A percentile compares a stretch with the other conserved stretches of the same genome.
phyloP scores from a whole-genome alignment of 2,329 filamentous ascomycete genomes.

The Xylaria digitata region DNA sequence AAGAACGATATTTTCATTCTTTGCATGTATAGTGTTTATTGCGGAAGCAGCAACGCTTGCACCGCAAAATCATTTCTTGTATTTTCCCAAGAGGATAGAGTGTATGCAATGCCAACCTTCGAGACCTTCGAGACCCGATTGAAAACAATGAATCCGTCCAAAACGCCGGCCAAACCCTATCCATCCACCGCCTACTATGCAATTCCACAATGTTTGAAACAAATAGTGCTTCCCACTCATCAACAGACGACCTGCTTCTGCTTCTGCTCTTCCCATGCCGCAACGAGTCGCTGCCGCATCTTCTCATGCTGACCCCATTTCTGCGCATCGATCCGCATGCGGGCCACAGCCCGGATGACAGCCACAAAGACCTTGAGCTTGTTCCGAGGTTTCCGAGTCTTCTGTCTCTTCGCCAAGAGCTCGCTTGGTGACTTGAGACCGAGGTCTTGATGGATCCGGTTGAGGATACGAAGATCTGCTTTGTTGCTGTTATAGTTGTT shows the following conservation, averaged over 20 bases:
- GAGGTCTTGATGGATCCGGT: conserved; percentile 77
- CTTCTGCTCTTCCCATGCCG: conserved; percentile 55
- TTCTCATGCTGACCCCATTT: conserved; percentile 65
- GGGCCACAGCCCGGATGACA: conserved; percentile 64
- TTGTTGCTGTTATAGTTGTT: conserved; percentile 77
- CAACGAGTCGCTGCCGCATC: conserved; percentile 60
- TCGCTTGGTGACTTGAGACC: conserved; percentile 53
- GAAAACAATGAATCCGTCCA: conserved; percentile 8
- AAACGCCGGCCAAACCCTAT: conserved; percentile 4
- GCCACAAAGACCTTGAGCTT: conserved; percentile 59
- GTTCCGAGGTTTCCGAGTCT: conserved; percentile 32
- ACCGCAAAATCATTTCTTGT: conserved; percentile 1
- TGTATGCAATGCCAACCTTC: conserved; percentile 11
- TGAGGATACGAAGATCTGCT: conserved; percentile 86
- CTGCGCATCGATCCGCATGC: conserved; percentile 60
- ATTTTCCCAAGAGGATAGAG: not conserved
- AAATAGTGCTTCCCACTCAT: conserved; percentile 1
- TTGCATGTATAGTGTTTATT: not conserved
- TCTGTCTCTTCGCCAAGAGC: conserved; percentile 49
- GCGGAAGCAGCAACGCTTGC: conserved; percentile 14
- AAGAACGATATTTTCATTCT: conserved; percentile 9
- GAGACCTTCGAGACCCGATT: not conserved
- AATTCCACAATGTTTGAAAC: not conserved
- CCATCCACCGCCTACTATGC: conserved; percentile 10
- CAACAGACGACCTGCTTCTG: conserved; percentile 10